These are phyloP conservation scores for Penicillium sp. DNA, from an alignment of 2,329 filamentous ascomycete species.

Conservation along the genomic window DNA sequence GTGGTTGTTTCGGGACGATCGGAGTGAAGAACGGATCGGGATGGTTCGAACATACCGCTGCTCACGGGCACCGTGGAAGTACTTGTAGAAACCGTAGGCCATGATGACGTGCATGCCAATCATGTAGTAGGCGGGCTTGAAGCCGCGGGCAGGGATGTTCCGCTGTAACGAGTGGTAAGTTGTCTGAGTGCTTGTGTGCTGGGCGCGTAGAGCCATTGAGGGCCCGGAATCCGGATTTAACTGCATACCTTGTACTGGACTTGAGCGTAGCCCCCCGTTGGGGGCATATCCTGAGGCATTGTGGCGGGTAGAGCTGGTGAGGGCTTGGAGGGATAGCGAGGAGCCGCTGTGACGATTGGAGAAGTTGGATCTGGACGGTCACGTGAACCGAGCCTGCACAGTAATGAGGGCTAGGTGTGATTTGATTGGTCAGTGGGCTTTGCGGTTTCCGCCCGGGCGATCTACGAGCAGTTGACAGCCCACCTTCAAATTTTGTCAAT, in stretches of 20 bases:
- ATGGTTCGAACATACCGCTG: constrained; percentile 69
- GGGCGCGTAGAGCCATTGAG: constrained; percentile 2
- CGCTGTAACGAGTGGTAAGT: constrained; percentile 56
- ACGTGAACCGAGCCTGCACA: constrained; percentile 29
- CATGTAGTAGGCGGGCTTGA: constrained; percentile 79
- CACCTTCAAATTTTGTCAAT: constrained; percentile 1
- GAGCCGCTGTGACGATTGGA: constrained; percentile 21
- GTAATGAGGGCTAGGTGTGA: constrained; percentile 31
- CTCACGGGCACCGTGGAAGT: constrained; percentile 81
- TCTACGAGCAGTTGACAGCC: constrained; percentile 18
- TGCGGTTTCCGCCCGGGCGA: constrained; percentile 16
- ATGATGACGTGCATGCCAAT: constrained; percentile 75
- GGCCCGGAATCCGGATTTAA: neutral
- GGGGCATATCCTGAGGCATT: constrained; percentile 99
- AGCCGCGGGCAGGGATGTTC: constrained; percentile 88
- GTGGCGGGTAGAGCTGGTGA: constrained; percentile 36
- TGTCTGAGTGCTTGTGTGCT: neutral
- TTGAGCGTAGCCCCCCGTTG: constrained; percentile 87
- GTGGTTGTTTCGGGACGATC: constrained; percentile 11
- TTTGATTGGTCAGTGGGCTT: constrained; percentile 29
- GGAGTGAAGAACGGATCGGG: constrained; percentile 8
- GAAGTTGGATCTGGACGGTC: constrained; percentile 33
- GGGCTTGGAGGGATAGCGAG: constrained; percentile 19
- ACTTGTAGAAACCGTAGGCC: constrained; percentile 87
- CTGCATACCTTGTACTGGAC: constrained; percentile 89